Evolutionary conservation across 768 basidiomycete species (phyloP).

Genomic region (Leccinum variicolor): DNA sequence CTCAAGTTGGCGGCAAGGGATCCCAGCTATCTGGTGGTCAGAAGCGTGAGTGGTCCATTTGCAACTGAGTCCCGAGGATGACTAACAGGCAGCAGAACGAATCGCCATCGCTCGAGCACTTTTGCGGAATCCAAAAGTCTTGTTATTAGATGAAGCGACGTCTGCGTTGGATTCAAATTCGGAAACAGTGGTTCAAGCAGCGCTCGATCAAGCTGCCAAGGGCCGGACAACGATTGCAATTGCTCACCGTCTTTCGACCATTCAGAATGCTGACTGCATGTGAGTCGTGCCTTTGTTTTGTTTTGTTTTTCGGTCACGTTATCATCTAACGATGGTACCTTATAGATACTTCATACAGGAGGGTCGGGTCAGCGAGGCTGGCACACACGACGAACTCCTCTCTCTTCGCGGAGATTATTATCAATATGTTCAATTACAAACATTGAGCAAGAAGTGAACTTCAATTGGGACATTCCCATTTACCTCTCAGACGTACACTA

Average conservation of each 20-base stretch:
- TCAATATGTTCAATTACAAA: slow-evolving; percentile 88
- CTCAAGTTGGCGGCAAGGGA: slow-evolving; percentile 88
- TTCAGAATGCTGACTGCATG: slow-evolving; percentile 91
- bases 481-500: too few relatives aligned
- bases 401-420: slow-evolving; percentile 66
- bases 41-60: slow-evolving; percentile 51
- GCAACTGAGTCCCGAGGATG: neutral
- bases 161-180: slow-evolving; percentile 89
- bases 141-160: slow-evolving; percentile 87
- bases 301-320: neutral
- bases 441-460: slow-evolving; percentile 43
- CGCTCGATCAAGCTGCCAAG: slow-evolving; percentile 87
- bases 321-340: neutral
- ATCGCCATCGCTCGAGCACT: slow-evolving; percentile 89
- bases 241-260: slow-evolving; percentile 90
- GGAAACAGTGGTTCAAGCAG: slow-evolving; percentile 93
- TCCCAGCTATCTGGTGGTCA: slow-evolving; percentile 88
- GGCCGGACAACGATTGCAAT: slow-evolving; percentile 95
- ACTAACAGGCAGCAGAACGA: slow-evolving; percentile 38
- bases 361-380: slow-evolving; percentile 78
- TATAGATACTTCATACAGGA: slow-evolving; percentile 85
- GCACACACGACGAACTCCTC: slow-evolving; percentile 84
- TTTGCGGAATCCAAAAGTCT: slow-evolving; percentile 85
- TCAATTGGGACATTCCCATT: too few relatives aligned
- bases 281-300: slow-evolving; percentile 35